Evolutionary conservation across 1,284 basidiomycete species (phyloP), one percentile per base, ranked within the genome.

Genomic region (Cryptococcus jaspeensis): DNA sequence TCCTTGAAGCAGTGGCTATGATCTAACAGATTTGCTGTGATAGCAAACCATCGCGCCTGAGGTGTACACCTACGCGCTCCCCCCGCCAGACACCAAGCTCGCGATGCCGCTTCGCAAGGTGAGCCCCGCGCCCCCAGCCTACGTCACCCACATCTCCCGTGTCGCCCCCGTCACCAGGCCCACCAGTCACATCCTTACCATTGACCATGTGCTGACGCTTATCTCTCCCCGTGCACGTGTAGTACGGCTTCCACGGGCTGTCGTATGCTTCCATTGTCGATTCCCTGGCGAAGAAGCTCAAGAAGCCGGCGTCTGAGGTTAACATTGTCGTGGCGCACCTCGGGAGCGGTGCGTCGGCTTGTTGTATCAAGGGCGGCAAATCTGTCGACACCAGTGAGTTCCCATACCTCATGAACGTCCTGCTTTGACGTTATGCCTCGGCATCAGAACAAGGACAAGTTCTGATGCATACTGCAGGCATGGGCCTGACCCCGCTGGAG

Each of bases 231-330:
- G n/a, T n/a, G n/a, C n/a, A n/a, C n/a, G n/a, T n/a, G 15, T 56
- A 76, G 75, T 93, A 92, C 70, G 91, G 91, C 25, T 92, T 92
- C 75, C 92, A 94, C 66, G 91, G 91, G 4, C 78, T 79, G 7
- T 76, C 72, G 11, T 80, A 80, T 65, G 69, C 70, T 11, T 71
- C 71, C 11, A 71, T 74, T 51, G 51, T 73, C 28, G 55, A 62
- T 35, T 73, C 67, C 25, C 61, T 73, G 23, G 80, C 87, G 0
- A 58, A 77, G 2, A 80, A 84, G 68, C 79, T 91, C 15, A 60
- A 80, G 15, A 86, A 86, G 71, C 74, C 66, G 45, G 77, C 56
- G 63, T 82, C 70, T 1, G 59, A 81, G 23, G 71, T 80, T 41
- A 89, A 87, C 69, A 80, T 92, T 46, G 89, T 93, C 59, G 81